Evolutionary conservation across 371 early-diverging fungal genomes (phyloP).

Genomic region (Mortierella sp.): DNA sequence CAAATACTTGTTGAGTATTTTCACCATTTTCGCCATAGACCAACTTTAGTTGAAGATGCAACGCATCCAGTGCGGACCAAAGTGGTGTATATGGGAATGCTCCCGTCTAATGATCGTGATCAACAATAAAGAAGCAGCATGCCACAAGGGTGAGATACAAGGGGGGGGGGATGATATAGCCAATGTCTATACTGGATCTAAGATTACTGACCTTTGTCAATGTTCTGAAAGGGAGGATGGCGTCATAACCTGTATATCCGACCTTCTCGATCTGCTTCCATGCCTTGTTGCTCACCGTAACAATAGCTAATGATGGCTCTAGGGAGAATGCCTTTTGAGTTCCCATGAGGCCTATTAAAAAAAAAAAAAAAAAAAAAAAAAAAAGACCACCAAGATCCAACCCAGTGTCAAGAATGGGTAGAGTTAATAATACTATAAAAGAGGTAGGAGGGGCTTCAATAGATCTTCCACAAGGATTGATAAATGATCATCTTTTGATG

Average conservation of each 20-base stretch:
- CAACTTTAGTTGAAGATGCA: constrained; percentile 34
- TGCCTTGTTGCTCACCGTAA: constrained; percentile 44
- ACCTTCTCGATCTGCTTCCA: constrained; percentile 53
- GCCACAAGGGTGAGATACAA: too few species aligned
- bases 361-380: background rate
- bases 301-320: constrained; percentile 41
- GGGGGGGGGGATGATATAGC: background rate
- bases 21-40: constrained; percentile 25
- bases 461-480: too few species aligned
- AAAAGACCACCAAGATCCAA: too few species aligned
- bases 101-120: constrained; percentile 15
- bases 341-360: constrained; percentile 30
- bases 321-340: constrained; percentile 46
- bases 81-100: constrained; percentile 44
- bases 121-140: too few species aligned
- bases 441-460: too few species aligned
- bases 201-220: constrained; percentile 17
- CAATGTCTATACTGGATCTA: too few species aligned
- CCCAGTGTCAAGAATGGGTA: too few species aligned
- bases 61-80: constrained; percentile 47
- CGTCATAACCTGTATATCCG: constrained; percentile 45
- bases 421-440: too few species aligned
- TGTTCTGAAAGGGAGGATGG: constrained; percentile 37
- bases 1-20: constrained; percentile 19
- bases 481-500: too few species aligned